A percentile compares a stretch with the other conserved stretches of the same genome.
Conservation (phyloP, 2,329 filamentous ascomycete species). For the Pezicula carpinea region DNA sequence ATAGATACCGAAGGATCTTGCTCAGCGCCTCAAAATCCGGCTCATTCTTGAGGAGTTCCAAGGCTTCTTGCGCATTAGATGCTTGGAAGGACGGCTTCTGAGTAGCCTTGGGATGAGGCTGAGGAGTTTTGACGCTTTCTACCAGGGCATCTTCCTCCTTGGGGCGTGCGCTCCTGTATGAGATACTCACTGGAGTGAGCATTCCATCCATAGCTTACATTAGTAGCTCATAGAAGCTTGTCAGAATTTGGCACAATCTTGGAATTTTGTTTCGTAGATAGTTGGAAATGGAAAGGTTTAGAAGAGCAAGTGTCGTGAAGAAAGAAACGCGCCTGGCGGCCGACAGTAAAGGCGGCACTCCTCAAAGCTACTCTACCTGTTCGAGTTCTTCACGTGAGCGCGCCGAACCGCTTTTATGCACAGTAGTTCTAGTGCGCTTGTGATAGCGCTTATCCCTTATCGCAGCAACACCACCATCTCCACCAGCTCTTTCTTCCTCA, state of each 20-base stretch:
- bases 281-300: no score
- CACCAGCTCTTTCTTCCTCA: not conserved
- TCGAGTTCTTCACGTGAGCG: no score
- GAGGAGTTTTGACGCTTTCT: conserved; percentile 13
- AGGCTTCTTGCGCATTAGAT: conserved; percentile 39
- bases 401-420: no score
- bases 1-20: conserved; percentile 48
- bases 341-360: no score
- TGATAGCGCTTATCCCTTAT: conserved; percentile 4
- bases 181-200: conserved; percentile 42
- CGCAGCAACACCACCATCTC: not conserved
- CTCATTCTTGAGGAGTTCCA: conserved; percentile 57
- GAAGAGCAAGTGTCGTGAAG: no score
- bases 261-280: not conserved
- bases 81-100: conserved; percentile 5
- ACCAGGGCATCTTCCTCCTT: conserved; percentile 14
- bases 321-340: no score
- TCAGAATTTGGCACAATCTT: not conserved
- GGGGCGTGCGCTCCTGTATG: conserved; percentile 20
- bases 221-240: no score
- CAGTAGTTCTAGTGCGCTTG: conserved; percentile 3
- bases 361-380: no score
- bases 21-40: conserved; percentile 56
- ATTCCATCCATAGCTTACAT: conserved; percentile 40
- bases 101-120: conserved; percentile 5